Conservation (phyloP, 1,139 yeast species). For the Meyerozyma elateridarum region DNA sequence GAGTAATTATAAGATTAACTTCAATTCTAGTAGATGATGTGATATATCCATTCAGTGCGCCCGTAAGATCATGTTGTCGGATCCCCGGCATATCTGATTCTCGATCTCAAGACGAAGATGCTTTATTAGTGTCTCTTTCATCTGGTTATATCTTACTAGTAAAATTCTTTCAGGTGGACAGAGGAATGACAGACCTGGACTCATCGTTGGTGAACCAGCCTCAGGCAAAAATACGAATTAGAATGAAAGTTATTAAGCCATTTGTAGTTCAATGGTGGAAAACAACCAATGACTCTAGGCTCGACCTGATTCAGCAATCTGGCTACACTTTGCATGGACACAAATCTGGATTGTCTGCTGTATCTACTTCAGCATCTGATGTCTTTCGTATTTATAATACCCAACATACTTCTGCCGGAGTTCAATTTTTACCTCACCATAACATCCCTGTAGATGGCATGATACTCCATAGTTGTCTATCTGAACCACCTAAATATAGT, state of each 20-base stretch:
- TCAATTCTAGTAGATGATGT: conserved; percentile 33
- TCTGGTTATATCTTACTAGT: conserved; percentile 38
- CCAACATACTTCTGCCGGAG: conserved; percentile 32
- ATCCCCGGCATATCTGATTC: conserved; percentile 20
- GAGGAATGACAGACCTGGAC: conserved; percentile 5
- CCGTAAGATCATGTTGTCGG: conserved; percentile 34
- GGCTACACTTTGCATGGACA: conserved; percentile 35
- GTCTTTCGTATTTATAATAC: conserved; percentile 36
- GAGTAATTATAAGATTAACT: conserved; percentile 30
- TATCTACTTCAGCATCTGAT: conserved; percentile 34
- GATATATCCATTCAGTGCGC: conserved; percentile 30
- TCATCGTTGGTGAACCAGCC: not conserved
- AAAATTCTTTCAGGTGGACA: conserved; percentile 11
- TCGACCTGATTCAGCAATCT: conserved; percentile 26
- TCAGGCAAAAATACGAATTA: conserved; percentile 11
- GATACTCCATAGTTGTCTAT: conserved; percentile 40
- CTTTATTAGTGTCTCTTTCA: conserved; percentile 35
- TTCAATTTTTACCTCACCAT: conserved; percentile 32
- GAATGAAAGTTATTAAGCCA: conserved; percentile 34
- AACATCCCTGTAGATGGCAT: conserved; percentile 41
- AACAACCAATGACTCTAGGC: conserved; percentile 13
- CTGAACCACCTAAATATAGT: conserved; percentile 27
- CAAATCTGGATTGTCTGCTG: conserved; percentile 33
- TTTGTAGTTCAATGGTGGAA: conserved; percentile 54
- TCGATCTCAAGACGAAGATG: conserved; percentile 29